phyloP scores from a whole-genome alignment of 2,329 filamentous ascomycete genomes.

The Paecilomyces fulvus region DNA sequence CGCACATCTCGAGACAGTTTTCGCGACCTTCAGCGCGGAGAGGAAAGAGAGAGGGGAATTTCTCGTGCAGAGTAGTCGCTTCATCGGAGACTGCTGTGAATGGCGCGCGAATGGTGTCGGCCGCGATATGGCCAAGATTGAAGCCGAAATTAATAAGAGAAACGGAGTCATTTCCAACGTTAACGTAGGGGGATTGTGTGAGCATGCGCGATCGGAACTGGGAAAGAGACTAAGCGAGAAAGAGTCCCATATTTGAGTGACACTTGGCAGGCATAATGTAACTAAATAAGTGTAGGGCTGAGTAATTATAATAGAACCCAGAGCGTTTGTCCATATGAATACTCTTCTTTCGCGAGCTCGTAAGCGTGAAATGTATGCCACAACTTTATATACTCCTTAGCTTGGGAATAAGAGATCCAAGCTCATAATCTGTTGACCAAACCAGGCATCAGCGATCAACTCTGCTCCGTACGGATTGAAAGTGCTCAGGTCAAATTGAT shows the following conservation, averaged over 20 bases:
- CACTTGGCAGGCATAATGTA: too few relatives aligned
- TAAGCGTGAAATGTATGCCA: not conserved
- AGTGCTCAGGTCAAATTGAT: not conserved
- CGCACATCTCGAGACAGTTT: slow-evolving; percentile 19
- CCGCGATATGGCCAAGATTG: not conserved
- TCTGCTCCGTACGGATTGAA: not conserved
- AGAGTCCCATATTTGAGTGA: not conserved
- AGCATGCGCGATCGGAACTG: slow-evolving; percentile 15
- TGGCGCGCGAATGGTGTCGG: slow-evolving; percentile 16
- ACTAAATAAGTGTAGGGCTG: not conserved
- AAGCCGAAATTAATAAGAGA: not conserved
- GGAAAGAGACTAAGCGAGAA: slow-evolving; percentile 5
- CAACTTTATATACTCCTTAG: not conserved
- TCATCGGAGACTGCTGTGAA: slow-evolving; percentile 25
- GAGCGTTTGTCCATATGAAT: not conserved
- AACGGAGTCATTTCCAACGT: slow-evolving; percentile 4
- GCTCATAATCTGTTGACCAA: not conserved
- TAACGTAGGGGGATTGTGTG: slow-evolving; percentile 18
- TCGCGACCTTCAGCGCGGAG: slow-evolving; percentile 18
- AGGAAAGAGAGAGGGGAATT: slow-evolving; percentile 22
- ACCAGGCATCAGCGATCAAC: not conserved
- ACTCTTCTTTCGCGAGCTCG: not conserved
- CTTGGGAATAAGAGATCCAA: not conserved
- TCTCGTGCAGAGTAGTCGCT: slow-evolving; percentile 27
- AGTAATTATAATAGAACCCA: not conserved